A percentile compares a stretch with the other conserved stretches of the same genome.
These are phyloP conservation scores for Calocybe gambosa DNA, from an alignment of 1,284 basidiomycete species.

Conservation along the genomic window DNA sequence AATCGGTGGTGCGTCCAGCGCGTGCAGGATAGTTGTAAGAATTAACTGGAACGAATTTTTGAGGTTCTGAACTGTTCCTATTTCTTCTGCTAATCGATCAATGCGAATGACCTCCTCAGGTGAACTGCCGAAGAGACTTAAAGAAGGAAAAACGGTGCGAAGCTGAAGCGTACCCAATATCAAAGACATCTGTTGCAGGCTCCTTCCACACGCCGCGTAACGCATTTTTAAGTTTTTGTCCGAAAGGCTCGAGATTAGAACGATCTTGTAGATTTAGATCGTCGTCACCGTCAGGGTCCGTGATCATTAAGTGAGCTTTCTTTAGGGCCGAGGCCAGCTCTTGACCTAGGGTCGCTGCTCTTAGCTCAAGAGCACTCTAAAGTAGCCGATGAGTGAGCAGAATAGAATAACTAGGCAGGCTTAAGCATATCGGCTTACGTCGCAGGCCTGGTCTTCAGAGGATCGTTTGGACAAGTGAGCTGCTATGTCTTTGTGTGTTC, in stretches of 20 bases:
- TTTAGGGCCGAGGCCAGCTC: constrained; percentile 63
- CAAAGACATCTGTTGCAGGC: constrained; percentile 62
- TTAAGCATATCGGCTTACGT: constrained; percentile 42
- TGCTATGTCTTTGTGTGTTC: constrained; percentile 58
- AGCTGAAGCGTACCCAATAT: constrained; percentile 51
- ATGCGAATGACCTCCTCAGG: constrained; percentile 62
- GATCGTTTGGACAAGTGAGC: constrained; percentile 62
- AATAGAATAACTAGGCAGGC: constrained; percentile 13
- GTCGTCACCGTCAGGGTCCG: constrained; percentile 33
- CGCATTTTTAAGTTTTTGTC: constrained; percentile 49
- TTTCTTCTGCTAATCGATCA: constrained; percentile 66
- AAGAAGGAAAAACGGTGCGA: not conserved
- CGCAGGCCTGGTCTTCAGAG: constrained; percentile 72
- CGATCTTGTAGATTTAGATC: constrained; percentile 31
- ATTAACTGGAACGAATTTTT: constrained; percentile 77
- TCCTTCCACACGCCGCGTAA: constrained; percentile 67
- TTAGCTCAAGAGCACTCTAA: constrained; percentile 74
- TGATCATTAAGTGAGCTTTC: constrained; percentile 42
- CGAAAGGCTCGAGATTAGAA: constrained; percentile 41
- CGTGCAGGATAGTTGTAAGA: constrained; percentile 66
- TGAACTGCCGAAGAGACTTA: constrained; percentile 33
- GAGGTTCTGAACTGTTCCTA: constrained; percentile 70
- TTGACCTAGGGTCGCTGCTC: constrained; percentile 66
- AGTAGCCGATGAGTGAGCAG: not conserved
- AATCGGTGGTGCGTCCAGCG: constrained; percentile 77